Percentiles rank a stretch among this genome's conserved stretches.
These are phyloP conservation scores for Themeda triandra DNA, from an alignment of 176 grass and related monocot genomes.

Conservation along the genomic window DNA sequence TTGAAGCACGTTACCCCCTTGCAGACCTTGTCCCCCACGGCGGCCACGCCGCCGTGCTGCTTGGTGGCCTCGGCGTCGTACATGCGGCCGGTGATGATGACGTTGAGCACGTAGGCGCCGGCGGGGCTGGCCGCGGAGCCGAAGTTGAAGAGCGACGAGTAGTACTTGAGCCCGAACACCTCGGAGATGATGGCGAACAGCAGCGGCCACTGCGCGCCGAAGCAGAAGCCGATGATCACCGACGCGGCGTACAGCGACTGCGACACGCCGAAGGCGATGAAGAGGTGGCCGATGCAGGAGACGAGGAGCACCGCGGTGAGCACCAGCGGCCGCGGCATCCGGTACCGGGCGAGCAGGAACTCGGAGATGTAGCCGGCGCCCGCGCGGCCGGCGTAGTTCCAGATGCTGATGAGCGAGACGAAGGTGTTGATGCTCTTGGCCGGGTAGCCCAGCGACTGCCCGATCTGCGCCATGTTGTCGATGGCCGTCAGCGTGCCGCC, in stretches of 20 bases:
- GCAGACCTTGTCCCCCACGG: slow-evolving; percentile 28
- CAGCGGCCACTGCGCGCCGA: slow-evolving; percentile 89
- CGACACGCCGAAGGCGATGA: slow-evolving; percentile 74
- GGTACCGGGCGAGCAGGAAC: slow-evolving; percentile 60
- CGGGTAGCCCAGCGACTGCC: slow-evolving; percentile 71
- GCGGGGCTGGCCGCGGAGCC: slow-evolving; percentile 72
- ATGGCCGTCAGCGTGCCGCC: slow-evolving; percentile 86
- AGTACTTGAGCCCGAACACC: slow-evolving; percentile 92
- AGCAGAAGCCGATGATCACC: slow-evolving; percentile 81
- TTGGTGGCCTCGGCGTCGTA: slow-evolving; percentile 41
- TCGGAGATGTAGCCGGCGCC: slow-evolving; percentile 69
- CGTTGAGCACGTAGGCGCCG: slow-evolving; percentile 72
- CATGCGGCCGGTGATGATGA: slow-evolving; percentile 46
- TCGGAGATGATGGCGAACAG: slow-evolving; percentile 94
- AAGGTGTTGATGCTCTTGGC: slow-evolving; percentile 75
- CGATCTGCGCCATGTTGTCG: slow-evolving; percentile 98
- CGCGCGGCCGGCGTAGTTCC: slow-evolving; percentile 90
- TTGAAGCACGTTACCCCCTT: slow-evolving; percentile 39
- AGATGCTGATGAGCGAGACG: slow-evolving; percentile 90
- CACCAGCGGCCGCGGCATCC: slow-evolving; percentile 62
- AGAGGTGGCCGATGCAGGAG: slow-evolving; percentile 78
- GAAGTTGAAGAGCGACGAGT: slow-evolving; percentile 92
- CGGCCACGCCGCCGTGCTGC: slow-evolving; percentile 30
- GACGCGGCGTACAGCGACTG: slow-evolving; percentile 69
- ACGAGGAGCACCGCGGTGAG: slow-evolving; percentile 59